Base-by-base conservation (phyloP, 257 asterid species). In the Solanum chiquidenum region DNA sequence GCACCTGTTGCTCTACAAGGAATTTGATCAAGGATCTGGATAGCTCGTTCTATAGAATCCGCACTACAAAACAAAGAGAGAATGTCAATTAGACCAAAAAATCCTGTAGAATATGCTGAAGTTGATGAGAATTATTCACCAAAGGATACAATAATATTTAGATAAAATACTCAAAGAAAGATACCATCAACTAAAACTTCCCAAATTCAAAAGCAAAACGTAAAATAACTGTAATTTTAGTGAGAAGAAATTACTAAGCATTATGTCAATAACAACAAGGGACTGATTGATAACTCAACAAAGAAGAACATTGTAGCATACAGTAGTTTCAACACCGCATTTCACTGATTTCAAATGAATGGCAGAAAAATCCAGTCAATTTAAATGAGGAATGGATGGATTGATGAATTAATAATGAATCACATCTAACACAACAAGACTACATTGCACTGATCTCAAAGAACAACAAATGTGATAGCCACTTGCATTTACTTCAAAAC, bases 1-100 rank as follows among this genome's bases (percentile, higher is more conserved):
- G 99, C 98, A 88, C 99, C 99, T 69, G 99, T 96, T 21, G 98
- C 99, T 91, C 97, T 92, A 88, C 98, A 99, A 82, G 99, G 99
- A 91, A 97, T 97, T 91, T 95, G 96, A 79, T 95, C 98, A 38
- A 96, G 94, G 87, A 96, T 97, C 92, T 94, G 98, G 90, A 92
- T 93, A 68, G 98, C 96, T 72, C 98, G 94, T 87, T 94, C 98
- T 75, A 97, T 93, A 76, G 98, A 91, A 93, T 96, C 99, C 46
- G 98, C 98, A 92, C 99, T 97, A 86, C 11, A 92, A 90, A 86
- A 38, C 58, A 66, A 86, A 52, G 64, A 49, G 42, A 44, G 40
- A 46, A 46, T 9, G 27, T 27, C 49, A 73, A 10, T 73, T 73
- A 73, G 18, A 73, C 49, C 49, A 20, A 73, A 73, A 20, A 20